A percentile compares a stretch with the other conserved stretches of the same genome.
Conservation (phyloP, 441 rosid species). For the Euphorbia neoarborescens region DNA sequence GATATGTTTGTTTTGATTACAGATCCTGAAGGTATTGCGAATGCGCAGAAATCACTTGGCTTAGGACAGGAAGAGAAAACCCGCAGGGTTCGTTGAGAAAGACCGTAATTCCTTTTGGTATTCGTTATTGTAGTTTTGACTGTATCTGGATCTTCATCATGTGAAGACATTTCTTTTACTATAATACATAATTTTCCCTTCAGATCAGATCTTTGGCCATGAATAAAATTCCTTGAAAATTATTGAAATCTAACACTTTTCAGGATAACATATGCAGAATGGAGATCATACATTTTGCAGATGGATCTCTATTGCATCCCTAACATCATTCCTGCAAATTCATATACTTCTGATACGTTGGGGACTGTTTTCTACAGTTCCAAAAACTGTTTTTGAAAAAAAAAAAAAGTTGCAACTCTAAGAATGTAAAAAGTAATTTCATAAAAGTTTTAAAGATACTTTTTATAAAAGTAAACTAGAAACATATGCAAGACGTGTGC, state of each 20-base stretch:
- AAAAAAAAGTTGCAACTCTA: no score
- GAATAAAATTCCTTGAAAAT: not conserved
- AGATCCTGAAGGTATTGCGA: conserved; percentile 95
- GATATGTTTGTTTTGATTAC: conserved; percentile 21
- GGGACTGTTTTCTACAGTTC: no score
- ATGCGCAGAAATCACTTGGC: conserved; percentile 87
- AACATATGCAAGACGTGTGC: no score
- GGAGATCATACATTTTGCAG: not conserved
- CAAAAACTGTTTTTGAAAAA: no score
- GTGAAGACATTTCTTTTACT: not conserved
- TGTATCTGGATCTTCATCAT: not conserved
- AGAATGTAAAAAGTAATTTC: no score
- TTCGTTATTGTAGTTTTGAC: conserved; percentile 8
- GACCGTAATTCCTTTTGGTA: not conserved
- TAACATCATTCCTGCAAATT: no score
- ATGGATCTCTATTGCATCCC: no score
- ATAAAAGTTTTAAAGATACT: no score
- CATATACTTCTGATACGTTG: no score
- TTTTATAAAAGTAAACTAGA: no score
- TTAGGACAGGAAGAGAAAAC: conserved; percentile 87
- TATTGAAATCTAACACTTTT: not conserved
- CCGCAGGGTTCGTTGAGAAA: conserved; percentile 59
- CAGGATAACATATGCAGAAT: not conserved
- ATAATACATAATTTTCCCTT: not conserved
- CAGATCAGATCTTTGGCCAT: not conserved